Evolutionary conservation across 2,329 filamentous ascomycete species (phyloP).

Genomic region (Aspergillus pseudoterreus): DNA sequence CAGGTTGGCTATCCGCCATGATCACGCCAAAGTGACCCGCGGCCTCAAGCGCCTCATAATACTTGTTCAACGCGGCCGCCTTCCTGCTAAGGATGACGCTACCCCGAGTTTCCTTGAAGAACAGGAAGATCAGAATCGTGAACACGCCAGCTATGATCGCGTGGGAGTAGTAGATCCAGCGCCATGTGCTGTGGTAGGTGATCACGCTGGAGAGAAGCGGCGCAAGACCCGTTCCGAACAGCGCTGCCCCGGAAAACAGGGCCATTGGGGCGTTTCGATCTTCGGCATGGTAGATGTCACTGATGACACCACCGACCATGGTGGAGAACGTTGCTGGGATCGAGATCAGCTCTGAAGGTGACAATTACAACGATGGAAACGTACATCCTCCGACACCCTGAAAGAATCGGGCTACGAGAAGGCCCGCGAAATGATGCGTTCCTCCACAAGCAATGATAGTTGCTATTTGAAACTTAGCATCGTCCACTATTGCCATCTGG

Average conservation of each 20-base stretch:
- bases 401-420: constrained; percentile 73
- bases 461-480: constrained; percentile 23
- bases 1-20: constrained; percentile 32
- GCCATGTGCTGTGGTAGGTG: constrained; percentile 65
- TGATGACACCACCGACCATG: constrained; percentile 88
- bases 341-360: not conserved
- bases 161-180: constrained; percentile 88
- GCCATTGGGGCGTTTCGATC: constrained; percentile 88
- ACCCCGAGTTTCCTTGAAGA: constrained; percentile 79
- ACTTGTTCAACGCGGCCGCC: constrained; percentile 68
- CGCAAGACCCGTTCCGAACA: constrained; percentile 76
- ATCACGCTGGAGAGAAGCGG: constrained; percentile 70
- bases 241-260: constrained; percentile 72
- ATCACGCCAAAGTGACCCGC: constrained; percentile 58
- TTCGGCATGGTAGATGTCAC: constrained; percentile 75
- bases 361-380: constrained; percentile 24
- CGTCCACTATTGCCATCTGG: not conserved
- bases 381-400: constrained; percentile 71
- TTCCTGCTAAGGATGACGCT: constrained; percentile 75
- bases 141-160: constrained; percentile 65
- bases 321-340: constrained; percentile 64
- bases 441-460: constrained; percentile 72
- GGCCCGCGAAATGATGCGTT: constrained; percentile 65
- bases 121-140: constrained; percentile 60
- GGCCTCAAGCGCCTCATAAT: constrained; percentile 70